Evolutionary conservation across 2,329 filamentous ascomycete genomes (phyloP).

Genomic region (Phaeosphaeria sp.): DNA sequence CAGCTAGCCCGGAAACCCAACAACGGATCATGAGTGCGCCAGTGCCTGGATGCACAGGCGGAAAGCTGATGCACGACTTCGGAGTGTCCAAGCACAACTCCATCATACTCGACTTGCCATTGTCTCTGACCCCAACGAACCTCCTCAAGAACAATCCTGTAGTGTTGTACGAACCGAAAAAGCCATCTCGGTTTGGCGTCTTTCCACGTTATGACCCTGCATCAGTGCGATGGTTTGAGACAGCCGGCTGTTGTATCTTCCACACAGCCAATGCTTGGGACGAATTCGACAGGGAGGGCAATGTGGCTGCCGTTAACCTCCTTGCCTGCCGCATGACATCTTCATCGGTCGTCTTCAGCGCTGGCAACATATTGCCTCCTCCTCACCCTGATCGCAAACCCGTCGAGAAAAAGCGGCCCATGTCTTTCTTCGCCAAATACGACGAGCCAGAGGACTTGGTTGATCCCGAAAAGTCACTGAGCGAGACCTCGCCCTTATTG

Average conservation of each 20-base stretch:
- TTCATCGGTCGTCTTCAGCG: slow-evolving; percentile 68
- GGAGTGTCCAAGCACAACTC: slow-evolving; percentile 69
- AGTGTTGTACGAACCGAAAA: slow-evolving; percentile 65
- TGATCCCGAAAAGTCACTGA: slow-evolving; percentile 35
- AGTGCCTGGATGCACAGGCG: slow-evolving; percentile 66
- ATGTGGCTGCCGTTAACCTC: slow-evolving; percentile 63
- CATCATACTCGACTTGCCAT: slow-evolving; percentile 72
- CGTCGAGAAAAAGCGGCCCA: slow-evolving; percentile 32
- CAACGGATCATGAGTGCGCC: slow-evolving; percentile 58
- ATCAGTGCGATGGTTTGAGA: slow-evolving; percentile 71
- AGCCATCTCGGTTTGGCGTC: slow-evolving; percentile 68
- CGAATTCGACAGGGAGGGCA: slow-evolving; percentile 42
- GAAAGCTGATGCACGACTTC: slow-evolving; percentile 81
- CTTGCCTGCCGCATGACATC: slow-evolving; percentile 72
- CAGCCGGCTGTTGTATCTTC: slow-evolving; percentile 72
- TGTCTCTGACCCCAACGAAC: slow-evolving; percentile 70
- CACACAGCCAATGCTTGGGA: slow-evolving; percentile 78
- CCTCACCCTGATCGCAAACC: slow-evolving; percentile 30
- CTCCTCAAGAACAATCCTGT: slow-evolving; percentile 63
- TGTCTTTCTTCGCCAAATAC: slow-evolving; percentile 57
- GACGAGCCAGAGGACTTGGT: slow-evolving; percentile 39
- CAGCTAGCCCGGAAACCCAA: background rate
- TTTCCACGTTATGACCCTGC: slow-evolving; percentile 68
- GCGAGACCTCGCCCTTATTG: slow-evolving; percentile 35
- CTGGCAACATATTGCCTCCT: slow-evolving; percentile 68